Conservation (phyloP, 768 basidiomycete genomes). For the Naganishia friedmannii region DNA sequence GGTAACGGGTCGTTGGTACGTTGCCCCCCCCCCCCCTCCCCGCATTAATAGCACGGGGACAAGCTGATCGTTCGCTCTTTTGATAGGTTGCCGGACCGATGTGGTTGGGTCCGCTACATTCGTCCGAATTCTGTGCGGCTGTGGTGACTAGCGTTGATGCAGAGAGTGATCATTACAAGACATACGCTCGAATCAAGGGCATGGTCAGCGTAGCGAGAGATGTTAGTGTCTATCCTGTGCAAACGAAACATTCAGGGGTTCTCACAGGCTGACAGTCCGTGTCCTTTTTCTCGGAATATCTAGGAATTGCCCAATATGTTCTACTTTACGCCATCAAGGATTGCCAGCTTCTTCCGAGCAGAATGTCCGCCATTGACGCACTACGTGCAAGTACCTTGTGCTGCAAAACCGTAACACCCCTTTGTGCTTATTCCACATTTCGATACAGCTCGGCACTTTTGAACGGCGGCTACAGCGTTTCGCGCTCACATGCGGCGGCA, state of each 20-base stretch:
- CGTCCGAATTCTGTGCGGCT: slow-evolving; percentile 67
- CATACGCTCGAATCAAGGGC: slow-evolving; percentile 80
- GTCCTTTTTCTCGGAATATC: neutral
- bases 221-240: slow-evolving; percentile 55
- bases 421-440: neutral
- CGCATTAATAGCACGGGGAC: no score
- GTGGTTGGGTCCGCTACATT: slow-evolving; percentile 89
- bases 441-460: slow-evolving; percentile 74
- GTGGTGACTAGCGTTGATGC: slow-evolving; percentile 70
- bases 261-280: neutral
- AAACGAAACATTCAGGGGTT: no score
- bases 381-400: slow-evolving; percentile 61
- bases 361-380: slow-evolving; percentile 71
- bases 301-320: slow-evolving; percentile 75
- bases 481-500: slow-evolving; percentile 82
- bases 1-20: slow-evolving; percentile 68
- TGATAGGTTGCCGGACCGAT: slow-evolving; percentile 84
- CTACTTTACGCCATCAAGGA: slow-evolving; percentile 78
- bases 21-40: no score
- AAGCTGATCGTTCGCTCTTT: neutral
- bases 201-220: slow-evolving; percentile 90
- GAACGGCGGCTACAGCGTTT: slow-evolving; percentile 76
- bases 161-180: slow-evolving; percentile 68
- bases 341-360: slow-evolving; percentile 80
- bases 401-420: neutral